Percentiles rank a stretch among this genome's conserved stretches.
These are phyloP conservation scores for Scheffersomyces illinoinensis DNA, from an alignment of 1,139 yeast species.

Conservation along the genomic window DNA sequence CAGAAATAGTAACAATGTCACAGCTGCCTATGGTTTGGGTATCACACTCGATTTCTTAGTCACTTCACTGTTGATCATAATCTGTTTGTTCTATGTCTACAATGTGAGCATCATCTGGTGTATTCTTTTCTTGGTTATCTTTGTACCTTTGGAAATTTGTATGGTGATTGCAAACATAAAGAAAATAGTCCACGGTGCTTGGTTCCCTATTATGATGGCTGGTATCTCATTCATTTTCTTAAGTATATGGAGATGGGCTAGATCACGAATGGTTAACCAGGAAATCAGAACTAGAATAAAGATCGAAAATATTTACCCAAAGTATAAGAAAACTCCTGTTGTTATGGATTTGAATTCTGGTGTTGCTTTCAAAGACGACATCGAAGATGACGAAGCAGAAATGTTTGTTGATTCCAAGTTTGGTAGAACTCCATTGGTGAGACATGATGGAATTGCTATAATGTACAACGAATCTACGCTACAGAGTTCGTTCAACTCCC, in stretches of 20 bases:
- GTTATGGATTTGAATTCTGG: slow-evolving; percentile 22
- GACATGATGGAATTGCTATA: slow-evolving; percentile 40
- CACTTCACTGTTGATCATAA: slow-evolving; percentile 46
- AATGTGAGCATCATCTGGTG: slow-evolving; percentile 35
- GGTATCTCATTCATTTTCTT: slow-evolving; percentile 32
- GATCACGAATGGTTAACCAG: slow-evolving; percentile 38
- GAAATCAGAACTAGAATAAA: slow-evolving; percentile 33
- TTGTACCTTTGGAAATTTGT: slow-evolving; percentile 48
- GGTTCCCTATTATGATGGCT: slow-evolving; percentile 55
- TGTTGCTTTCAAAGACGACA: slow-evolving; percentile 1
- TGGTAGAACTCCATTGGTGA: slow-evolving; percentile 21
- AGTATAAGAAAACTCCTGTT: slow-evolving; percentile 18
- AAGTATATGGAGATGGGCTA: slow-evolving; percentile 49
- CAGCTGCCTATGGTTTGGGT: slow-evolving; percentile 64
- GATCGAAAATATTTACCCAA: slow-evolving; percentile 29
- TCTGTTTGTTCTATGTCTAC: slow-evolving; percentile 50
- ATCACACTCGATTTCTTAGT: slow-evolving; percentile 55
- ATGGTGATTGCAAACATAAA: slow-evolving; percentile 49
- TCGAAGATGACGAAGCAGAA: slow-evolving; percentile 2
- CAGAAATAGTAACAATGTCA: slow-evolving; percentile 48
- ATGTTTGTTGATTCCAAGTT: slow-evolving; percentile 19
- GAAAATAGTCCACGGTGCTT: slow-evolving; percentile 58
- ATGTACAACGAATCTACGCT: slow-evolving; percentile 37
- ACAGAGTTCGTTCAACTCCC: slow-evolving; percentile 30
- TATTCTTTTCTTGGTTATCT: slow-evolving; percentile 33